Evolutionary conservation across 768 basidiomycete genomes (phyloP).

Genomic region (Podaxis sp.): DNA sequence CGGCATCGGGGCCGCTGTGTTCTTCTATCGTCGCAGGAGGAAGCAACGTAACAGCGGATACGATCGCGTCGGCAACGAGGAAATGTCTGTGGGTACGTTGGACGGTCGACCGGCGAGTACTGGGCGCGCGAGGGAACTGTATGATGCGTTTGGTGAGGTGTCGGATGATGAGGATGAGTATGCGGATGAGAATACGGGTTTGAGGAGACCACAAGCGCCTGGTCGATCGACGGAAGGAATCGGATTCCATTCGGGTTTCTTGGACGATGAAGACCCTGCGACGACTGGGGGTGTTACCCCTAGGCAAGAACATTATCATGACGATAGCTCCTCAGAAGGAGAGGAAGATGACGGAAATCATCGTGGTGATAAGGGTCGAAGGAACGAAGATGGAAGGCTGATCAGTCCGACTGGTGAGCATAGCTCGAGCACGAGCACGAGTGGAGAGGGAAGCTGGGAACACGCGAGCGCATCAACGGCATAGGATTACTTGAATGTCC

Average conservation of each 20-base stretch:
- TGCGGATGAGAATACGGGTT: constrained; percentile 66
- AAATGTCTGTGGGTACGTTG: constrained; percentile 76
- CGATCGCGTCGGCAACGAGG: constrained; percentile 59
- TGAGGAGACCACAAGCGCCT: constrained; percentile 37
- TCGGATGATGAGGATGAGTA: constrained; percentile 82
- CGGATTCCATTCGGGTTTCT: constrained; percentile 75
- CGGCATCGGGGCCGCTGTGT: constrained; percentile 62
- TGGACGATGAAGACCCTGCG: constrained; percentile 71
- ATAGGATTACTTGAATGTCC: constrained; percentile 6
- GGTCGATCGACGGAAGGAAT: constrained; percentile 36
- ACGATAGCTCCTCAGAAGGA: constrained; percentile 28
- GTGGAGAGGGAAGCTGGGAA: constrained; percentile 74
- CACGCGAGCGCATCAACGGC: constrained; percentile 44
- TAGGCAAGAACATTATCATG: constrained; percentile 36
- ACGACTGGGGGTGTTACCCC: constrained; percentile 31
- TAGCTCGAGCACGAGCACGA: constrained; percentile 39
- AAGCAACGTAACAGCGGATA: constrained; percentile 46
- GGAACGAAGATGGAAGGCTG: constrained; percentile 12
- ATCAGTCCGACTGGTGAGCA: constrained; percentile 18
- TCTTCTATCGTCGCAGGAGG: constrained; percentile 75
- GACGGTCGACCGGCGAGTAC: constrained; percentile 34
- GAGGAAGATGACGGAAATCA: constrained; percentile 1
- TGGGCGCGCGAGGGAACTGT: constrained; percentile 80
- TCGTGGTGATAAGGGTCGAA: background rate
- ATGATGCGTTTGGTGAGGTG: constrained; percentile 93